Evolutionary conservation across 257 asterid genomes (phyloP).

Genomic region (Fraxinus cuspidata): DNA sequence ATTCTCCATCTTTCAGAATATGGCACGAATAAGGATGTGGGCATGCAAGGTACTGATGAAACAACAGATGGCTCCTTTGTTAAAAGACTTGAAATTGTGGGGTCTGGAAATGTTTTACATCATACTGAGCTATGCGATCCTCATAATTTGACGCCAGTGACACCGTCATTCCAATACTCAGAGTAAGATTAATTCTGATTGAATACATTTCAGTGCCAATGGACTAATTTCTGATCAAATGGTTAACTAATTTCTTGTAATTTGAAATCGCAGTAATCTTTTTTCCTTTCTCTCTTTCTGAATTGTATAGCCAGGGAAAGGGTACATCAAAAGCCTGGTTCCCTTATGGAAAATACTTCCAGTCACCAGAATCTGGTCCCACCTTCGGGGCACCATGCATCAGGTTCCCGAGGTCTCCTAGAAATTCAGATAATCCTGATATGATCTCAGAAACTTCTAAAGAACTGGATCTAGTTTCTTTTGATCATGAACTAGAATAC

Average conservation of each 20-base stretch:
- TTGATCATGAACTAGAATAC: conserved; percentile 36
- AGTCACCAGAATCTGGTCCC: conserved; percentile 52
- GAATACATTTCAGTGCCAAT: conserved; percentile 12
- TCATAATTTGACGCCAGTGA: conserved; percentile 55
- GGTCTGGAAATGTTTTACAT: conserved; percentile 31
- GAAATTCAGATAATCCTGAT: conserved; percentile 34
- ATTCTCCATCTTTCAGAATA: conserved; percentile 39
- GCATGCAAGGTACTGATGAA: conserved; percentile 37
- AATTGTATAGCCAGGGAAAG: conserved; percentile 43
- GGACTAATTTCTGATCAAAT: background rate
- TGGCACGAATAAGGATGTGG: conserved; percentile 36
- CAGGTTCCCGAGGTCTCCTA: conserved; percentile 34
- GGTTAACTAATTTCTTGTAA: background rate
- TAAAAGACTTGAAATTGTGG: conserved; percentile 29
- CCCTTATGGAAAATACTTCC: conserved; percentile 41
- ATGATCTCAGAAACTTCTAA: conserved; percentile 31
- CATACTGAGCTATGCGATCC: conserved; percentile 39
- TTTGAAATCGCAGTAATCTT: conserved; percentile 6
- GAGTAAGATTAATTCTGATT: conserved; percentile 42
- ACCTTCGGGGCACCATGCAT: conserved; percentile 29
- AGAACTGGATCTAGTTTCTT: conserved; percentile 41
- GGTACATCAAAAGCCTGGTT: conserved; percentile 46
- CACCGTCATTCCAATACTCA: conserved; percentile 54
- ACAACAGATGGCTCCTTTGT: conserved; percentile 32
- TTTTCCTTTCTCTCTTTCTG: conserved; percentile 15